A percentile compares a stretch with the other conserved stretches of the same genome.
Evolutionary conservation across 1,139 yeast genomes (phyloP).

Genomic region (Yamadazyma kanchanaburiensis): DNA sequence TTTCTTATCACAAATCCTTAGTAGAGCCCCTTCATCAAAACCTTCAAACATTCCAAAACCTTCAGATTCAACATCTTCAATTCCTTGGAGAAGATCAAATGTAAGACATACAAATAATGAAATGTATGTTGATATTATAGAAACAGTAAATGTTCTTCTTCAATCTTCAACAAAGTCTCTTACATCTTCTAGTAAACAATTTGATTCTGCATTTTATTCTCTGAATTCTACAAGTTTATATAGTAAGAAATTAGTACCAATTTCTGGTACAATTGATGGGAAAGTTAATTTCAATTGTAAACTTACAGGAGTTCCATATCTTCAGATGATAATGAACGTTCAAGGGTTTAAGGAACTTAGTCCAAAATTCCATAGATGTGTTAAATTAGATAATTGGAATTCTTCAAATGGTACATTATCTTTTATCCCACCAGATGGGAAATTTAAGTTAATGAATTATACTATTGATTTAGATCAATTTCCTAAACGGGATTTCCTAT

Average conservation of each 20-base stretch:
- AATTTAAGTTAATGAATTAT: constrained; percentile 62
- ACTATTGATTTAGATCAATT: constrained; percentile 45
- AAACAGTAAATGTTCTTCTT: constrained; percentile 49
- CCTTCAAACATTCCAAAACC: constrained; percentile 1
- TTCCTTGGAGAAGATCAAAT: constrained; percentile 74
- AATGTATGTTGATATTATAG: constrained; percentile 74
- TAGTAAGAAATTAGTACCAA: constrained; percentile 29
- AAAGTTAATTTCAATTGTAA: constrained; percentile 59
- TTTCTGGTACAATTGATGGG: constrained; percentile 65
- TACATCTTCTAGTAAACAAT: constrained; percentile 13
- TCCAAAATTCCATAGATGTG: constrained; percentile 62
- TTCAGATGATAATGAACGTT: constrained; percentile 52
- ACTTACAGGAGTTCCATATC: constrained; percentile 72
- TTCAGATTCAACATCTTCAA: constrained; percentile 11
- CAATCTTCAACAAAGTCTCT: constrained; percentile 10
- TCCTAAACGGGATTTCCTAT: constrained; percentile 15
- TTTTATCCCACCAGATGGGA: constrained; percentile 90
- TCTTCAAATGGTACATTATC: constrained; percentile 40
- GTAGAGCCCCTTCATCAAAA: constrained; percentile 16
- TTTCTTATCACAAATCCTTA: constrained; percentile 34
- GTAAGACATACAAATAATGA: constrained; percentile 73
- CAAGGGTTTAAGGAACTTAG: constrained; percentile 35
- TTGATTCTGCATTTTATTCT: constrained; percentile 41
- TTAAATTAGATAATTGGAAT: constrained; percentile 46
- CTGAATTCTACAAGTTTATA: constrained; percentile 8